Percentiles rank a stretch among this genome's conserved stretches.
These are phyloP conservation scores for Carex littledalei DNA, from an alignment of 176 grass and related monocot species.

Conservation along the genomic window DNA sequence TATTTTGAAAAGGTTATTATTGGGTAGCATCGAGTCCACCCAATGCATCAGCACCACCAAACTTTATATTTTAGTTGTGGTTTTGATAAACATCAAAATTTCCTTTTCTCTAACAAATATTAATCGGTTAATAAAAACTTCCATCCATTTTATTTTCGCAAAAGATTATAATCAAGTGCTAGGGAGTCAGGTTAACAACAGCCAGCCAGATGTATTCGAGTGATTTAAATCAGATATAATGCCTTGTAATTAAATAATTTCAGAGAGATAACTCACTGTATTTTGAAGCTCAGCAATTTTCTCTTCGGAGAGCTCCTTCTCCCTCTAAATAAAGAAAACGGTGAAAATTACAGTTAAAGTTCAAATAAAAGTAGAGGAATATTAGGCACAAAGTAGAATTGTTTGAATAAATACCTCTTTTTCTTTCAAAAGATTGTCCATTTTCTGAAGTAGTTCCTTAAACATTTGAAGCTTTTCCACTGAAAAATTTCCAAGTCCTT, in stretches of 20 bases:
- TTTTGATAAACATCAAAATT: neutral
- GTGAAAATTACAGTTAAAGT: neutral
- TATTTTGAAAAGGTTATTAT: neutral
- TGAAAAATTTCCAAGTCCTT: conserved; percentile 52
- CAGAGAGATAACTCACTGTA: neutral
- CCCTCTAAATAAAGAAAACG: neutral
- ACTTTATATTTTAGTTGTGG: neutral
- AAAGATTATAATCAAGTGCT: neutral
- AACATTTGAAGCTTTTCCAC: conserved; percentile 54
- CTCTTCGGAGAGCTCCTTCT: neutral
- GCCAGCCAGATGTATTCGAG: neutral
- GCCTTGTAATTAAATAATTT: neutral
- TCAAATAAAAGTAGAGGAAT: neutral
- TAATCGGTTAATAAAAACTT: neutral
- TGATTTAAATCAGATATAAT: neutral
- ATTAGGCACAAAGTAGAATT: neutral
- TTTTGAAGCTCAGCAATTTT: neutral
- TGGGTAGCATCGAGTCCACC: neutral
- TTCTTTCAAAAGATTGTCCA: conserved; percentile 42
- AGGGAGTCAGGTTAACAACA: neutral
- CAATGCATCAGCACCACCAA: neutral
- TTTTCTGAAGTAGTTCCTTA: conserved; percentile 36
- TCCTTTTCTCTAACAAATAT: neutral
- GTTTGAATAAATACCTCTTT: conserved; percentile 35
- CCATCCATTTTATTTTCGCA: neutral